These are phyloP conservation scores for Podosphaera leucotricha DNA, from an alignment of 2,329 filamentous ascomycete genomes.

Conservation along the genomic window DNA sequence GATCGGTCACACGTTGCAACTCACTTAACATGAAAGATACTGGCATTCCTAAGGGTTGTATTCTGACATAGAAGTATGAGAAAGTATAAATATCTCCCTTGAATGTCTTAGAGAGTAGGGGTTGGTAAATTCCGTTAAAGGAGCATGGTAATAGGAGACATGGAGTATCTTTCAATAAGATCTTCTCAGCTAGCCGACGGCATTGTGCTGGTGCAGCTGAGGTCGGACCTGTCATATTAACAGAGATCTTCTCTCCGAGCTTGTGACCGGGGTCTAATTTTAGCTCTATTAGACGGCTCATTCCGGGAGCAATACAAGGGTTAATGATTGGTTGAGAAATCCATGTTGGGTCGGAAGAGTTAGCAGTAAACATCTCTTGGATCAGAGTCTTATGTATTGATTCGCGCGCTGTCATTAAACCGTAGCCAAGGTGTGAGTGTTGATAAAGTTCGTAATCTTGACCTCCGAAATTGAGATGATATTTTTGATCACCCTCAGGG, in stretches of 20 bases:
- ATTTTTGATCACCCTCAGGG: constrained; percentile 84
- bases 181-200: constrained; percentile 72
- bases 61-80: constrained; percentile 95
- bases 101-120: constrained; percentile 78
- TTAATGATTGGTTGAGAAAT: constrained; percentile 48
- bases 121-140: constrained; percentile 94
- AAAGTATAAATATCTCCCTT: constrained; percentile 88
- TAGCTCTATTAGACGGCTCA: constrained; percentile 50
- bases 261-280: constrained; percentile 41
- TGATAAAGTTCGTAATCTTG: constrained; percentile 86
- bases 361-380: constrained; percentile 42
- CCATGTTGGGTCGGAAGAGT: constrained; percentile 40
- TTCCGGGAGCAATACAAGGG: constrained; percentile 68
- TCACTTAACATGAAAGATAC: constrained; percentile 84
- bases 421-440: constrained; percentile 92
- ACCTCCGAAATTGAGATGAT: constrained; percentile 71
- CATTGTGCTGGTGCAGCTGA: constrained; percentile 63
- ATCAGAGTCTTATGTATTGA: constrained; percentile 59
- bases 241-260: constrained; percentile 37
- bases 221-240: constrained; percentile 74
- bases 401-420: constrained; percentile 82
- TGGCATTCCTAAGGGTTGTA: constrained; percentile 87
- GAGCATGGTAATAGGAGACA: constrained; percentile 83
- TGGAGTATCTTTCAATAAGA: constrained; percentile 62
- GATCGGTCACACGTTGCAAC: constrained; percentile 61